A percentile compares a stretch with the other conserved stretches of the same genome.
Evolutionary conservation across 2,329 filamentous ascomycete species (phyloP).

Genomic region (Talaromyces amestolkiae): DNA sequence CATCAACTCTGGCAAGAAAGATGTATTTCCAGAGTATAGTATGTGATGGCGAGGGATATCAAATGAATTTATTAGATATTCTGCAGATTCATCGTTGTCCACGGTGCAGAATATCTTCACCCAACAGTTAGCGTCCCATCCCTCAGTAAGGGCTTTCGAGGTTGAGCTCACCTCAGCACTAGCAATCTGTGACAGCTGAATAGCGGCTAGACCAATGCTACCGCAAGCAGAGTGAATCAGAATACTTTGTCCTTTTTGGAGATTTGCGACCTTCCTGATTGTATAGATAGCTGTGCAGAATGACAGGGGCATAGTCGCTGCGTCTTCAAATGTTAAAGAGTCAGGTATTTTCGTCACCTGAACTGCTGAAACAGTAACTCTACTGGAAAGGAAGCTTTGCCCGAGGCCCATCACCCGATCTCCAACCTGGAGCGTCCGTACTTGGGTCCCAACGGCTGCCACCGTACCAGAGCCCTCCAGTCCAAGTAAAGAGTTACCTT

Average conservation of each 20-base stretch:
- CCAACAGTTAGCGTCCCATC: neutral
- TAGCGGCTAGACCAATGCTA: conserved; percentile 32
- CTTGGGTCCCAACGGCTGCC: neutral
- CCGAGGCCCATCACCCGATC: neutral
- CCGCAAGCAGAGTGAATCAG: conserved; percentile 35
- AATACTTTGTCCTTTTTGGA: conserved; percentile 26
- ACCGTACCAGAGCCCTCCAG: neutral
- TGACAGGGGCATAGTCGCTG: conserved; percentile 53
- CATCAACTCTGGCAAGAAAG: conserved; percentile 28
- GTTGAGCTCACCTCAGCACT: conserved; percentile 28
- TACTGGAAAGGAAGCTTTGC: neutral
- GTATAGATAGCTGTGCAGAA: conserved; percentile 21
- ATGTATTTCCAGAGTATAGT: conserved; percentile 28
- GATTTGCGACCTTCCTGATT: conserved; percentile 12
- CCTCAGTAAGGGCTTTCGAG: neutral
- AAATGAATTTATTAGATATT: conserved; percentile 22
- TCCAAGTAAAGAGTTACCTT: neutral
- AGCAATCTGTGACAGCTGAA: conserved; percentile 27
- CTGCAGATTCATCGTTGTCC: neutral
- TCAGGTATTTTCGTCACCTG: conserved; percentile 53
- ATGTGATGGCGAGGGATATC: conserved; percentile 27
- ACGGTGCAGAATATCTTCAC: conserved; percentile 1
- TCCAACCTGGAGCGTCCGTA: neutral
- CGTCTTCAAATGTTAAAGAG: conserved; percentile 51
- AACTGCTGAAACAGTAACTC: neutral